Conservation (phyloP, 805 yeast species). For the Lachancea meyersii region DNA sequence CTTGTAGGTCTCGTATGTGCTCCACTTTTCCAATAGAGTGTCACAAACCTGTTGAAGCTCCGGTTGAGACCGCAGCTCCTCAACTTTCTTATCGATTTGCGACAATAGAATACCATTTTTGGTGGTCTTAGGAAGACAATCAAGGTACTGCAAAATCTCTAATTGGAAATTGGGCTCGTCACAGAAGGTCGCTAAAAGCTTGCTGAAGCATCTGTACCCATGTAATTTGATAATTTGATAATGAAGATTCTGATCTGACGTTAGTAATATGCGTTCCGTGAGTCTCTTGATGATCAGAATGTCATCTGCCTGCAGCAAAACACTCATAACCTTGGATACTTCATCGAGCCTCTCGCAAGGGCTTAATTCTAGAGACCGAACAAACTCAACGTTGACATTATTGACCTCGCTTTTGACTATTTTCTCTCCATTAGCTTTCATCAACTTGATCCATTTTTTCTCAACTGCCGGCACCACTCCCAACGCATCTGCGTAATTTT, state of each 20-base stretch:
- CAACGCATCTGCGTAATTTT: constrained; percentile 74
- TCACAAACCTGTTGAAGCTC: constrained; percentile 27
- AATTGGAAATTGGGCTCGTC: constrained; percentile 39
- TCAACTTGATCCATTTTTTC: constrained; percentile 61
- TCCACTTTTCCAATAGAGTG: constrained; percentile 60
- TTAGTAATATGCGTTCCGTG: constrained; percentile 56
- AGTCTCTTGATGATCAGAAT: constrained; percentile 55
- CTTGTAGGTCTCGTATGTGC: constrained; percentile 69
- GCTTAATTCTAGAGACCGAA: constrained; percentile 48
- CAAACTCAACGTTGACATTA: constrained; percentile 58
- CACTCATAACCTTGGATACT: constrained; percentile 74
- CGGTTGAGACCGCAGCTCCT: constrained; percentile 33
- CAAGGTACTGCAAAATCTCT: constrained; percentile 51
- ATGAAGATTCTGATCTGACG: constrained; percentile 46
- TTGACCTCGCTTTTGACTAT: constrained; percentile 46
- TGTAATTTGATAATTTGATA: constrained; percentile 66
- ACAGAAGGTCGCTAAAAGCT: constrained; percentile 41
- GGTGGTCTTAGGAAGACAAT: constrained; percentile 64
- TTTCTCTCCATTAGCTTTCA: constrained; percentile 42
- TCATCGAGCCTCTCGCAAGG: constrained; percentile 47
- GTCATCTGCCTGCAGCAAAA: constrained; percentile 72
- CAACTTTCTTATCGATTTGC: constrained; percentile 60
- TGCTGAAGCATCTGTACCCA: constrained; percentile 75
- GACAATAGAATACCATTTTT: constrained; percentile 71
- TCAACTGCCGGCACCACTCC: constrained; percentile 68